Conservation (phyloP, 1,139 yeast genomes). For the Suhomyces wounanorum region DNA sequence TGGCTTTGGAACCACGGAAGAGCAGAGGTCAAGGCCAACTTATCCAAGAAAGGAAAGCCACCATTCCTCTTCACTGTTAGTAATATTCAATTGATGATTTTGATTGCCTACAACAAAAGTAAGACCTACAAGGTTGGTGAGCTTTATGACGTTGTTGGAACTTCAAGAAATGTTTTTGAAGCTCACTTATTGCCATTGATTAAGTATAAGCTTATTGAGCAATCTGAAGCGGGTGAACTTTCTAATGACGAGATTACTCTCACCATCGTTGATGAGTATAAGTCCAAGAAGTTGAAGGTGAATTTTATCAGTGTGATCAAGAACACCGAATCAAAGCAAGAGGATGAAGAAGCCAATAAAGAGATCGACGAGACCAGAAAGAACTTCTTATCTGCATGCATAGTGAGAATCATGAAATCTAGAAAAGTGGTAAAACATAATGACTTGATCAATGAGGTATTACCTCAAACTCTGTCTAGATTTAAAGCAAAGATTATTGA, state of each 20-base stretch:
- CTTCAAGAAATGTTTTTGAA: constrained; percentile 65
- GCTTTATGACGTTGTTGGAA: constrained; percentile 66
- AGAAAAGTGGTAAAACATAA: constrained; percentile 79
- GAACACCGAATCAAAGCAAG: constrained; percentile 66
- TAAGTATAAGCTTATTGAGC: constrained; percentile 73
- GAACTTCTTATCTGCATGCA: constrained; percentile 85
- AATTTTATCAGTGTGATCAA: constrained; percentile 85
- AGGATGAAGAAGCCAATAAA: constrained; percentile 78
- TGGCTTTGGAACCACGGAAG: constrained; percentile 97
- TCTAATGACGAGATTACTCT: constrained; percentile 59
- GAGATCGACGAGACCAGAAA: constrained; percentile 88
- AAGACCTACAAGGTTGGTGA: constrained; percentile 62
- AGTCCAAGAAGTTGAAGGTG: constrained; percentile 80
- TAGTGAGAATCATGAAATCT: constrained; percentile 96
- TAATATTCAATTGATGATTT: constrained; percentile 81
- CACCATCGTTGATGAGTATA: constrained; percentile 78
- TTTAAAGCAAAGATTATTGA: constrained; percentile 85
- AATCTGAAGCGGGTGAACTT: constrained; percentile 57
- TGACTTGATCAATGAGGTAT: constrained; percentile 82
- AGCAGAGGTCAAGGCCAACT: constrained; percentile 89
- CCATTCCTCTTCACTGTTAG: constrained; percentile 83
- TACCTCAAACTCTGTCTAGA: constrained; percentile 81
- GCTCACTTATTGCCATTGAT: constrained; percentile 78
- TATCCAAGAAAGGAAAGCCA: constrained; percentile 79
- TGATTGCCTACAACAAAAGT: constrained; percentile 73